A percentile compares a stretch with the other conserved stretches of the same genome.
These are phyloP conservation scores for Carallia brachiata DNA, from an alignment of 345 rosid genomes.

Conservation along the genomic window DNA sequence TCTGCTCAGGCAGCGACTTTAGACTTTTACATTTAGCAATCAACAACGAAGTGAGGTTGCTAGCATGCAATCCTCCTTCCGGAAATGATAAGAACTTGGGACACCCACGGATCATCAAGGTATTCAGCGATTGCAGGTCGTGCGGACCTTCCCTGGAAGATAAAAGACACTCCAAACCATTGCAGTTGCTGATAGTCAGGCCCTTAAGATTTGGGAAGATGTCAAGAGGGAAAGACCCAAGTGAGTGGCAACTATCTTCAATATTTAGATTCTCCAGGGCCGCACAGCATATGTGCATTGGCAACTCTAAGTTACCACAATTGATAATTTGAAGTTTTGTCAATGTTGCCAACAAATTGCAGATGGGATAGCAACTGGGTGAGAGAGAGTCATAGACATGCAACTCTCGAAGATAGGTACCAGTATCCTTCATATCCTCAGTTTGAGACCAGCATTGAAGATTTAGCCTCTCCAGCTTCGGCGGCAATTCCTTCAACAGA, in stretches of 20 bases:
- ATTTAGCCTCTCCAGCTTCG: too few relatives aligned
- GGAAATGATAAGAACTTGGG: neutral
- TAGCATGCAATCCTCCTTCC: neutral
- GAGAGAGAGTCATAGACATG: neutral
- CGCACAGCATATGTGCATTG: neutral
- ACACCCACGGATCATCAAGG: neutral
- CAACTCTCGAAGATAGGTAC: neutral
- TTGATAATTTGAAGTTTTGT: too few relatives aligned
- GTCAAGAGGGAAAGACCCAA: neutral
- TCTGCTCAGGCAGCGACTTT: neutral
- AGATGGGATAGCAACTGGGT: neutral
- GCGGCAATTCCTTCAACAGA: too few relatives aligned
- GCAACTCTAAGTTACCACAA: neutral
- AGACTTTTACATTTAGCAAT: neutral
- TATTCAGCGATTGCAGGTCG: neutral
- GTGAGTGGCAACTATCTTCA: neutral
- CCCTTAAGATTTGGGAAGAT: constrained; percentile 3
- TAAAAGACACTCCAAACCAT: neutral
- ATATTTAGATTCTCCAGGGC: neutral
- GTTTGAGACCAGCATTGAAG: neutral
- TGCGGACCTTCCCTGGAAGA: neutral
- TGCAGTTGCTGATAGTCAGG: neutral
- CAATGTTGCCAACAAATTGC: neutral
- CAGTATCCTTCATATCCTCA: neutral
- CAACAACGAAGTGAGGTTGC: neutral